Evolutionary conservation across 345 rosid species (phyloP).

Genomic region (Eucalyptus virginea): DNA sequence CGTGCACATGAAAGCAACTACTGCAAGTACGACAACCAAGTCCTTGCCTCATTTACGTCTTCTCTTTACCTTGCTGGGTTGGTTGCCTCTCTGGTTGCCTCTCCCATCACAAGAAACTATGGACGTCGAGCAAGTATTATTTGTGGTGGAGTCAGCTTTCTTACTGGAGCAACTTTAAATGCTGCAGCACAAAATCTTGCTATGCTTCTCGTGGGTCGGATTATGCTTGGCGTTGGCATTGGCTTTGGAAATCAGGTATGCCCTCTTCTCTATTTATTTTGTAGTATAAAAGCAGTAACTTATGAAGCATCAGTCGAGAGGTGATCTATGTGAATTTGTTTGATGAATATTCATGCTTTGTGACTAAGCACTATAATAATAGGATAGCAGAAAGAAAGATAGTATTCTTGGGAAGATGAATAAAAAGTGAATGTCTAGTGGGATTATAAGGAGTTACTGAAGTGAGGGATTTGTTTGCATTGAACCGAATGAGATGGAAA

Average conservation of each 20-base stretch:
- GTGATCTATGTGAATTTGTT: not conserved
- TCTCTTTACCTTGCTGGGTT: conserved; percentile 87
- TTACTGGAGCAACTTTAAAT: conserved; percentile 58
- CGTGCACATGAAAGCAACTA: conserved; percentile 83
- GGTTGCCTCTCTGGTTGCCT: conserved; percentile 69
- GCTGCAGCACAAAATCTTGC: conserved; percentile 55
- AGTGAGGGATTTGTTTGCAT: not conserved
- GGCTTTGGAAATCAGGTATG: conserved; percentile 96
- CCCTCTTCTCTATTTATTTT: not conserved
- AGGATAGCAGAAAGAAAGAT: not conserved
- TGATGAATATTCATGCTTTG: not conserved
- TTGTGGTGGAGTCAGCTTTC: conserved; percentile 78
- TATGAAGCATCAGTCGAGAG: not conserved
- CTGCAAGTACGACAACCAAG: conserved; percentile 80
- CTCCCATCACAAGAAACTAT: conserved; percentile 61
- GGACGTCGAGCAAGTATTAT: conserved; percentile 81
- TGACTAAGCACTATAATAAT: not conserved
- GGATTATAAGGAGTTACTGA: not conserved
- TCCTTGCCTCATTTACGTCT: conserved; percentile 81
- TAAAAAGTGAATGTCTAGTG: not conserved
- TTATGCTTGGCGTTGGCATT: conserved; percentile 89
- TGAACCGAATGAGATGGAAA: not conserved
- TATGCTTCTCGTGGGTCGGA: conserved; percentile 77
- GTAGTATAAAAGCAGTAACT: not conserved
- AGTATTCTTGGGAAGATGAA: not conserved